phyloP scores from a whole-genome alignment of 495 filamentous ascomycete species.

The Penicillium soppii region DNA sequence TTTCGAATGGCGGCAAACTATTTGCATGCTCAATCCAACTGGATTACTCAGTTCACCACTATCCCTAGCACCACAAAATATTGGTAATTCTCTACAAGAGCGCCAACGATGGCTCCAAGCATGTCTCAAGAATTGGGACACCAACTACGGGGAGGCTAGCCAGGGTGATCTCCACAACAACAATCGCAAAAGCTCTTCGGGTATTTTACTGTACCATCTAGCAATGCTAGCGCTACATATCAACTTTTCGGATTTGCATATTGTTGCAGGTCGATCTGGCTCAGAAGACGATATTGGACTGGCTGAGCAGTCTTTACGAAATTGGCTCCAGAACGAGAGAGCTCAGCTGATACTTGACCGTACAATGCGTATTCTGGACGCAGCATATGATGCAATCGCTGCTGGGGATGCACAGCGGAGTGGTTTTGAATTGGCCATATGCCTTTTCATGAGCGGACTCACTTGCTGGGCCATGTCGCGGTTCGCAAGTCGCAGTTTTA shows the following conservation, averaged over 20 bases:
- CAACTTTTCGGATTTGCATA: slow-evolving; percentile 4
- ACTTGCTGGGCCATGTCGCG: slow-evolving; percentile 14
- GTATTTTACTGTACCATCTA: slow-evolving; percentile 4
- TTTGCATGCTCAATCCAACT: slow-evolving; percentile 4
- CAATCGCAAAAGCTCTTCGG: neutral
- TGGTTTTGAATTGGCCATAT: slow-evolving; percentile 23
- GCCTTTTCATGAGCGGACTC: slow-evolving; percentile 24
- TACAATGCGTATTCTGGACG: slow-evolving; percentile 10
- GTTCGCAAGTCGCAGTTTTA: neutral
- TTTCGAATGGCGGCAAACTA: slow-evolving; percentile 27
- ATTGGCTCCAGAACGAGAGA: slow-evolving; percentile 15
- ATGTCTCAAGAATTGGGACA: neutral
- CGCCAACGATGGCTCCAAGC: neutral
- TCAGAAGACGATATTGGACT: slow-evolving; percentile 18
- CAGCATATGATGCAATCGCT: slow-evolving; percentile 18
- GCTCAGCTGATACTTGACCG: slow-evolving; percentile 6
- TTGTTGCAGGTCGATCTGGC: slow-evolving; percentile 4
- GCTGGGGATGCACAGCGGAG: slow-evolving; percentile 13
- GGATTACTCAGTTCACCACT: neutral
- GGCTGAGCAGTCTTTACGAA: slow-evolving; percentile 15
- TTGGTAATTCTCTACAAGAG: neutral
- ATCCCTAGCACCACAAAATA: slow-evolving; percentile 3
- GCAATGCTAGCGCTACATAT: neutral
- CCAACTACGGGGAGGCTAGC: neutral
- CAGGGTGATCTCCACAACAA: neutral